Evolutionary conservation across 352 stramenopile genomes (phyloP).

Genomic region (Globisporangium polare): DNA sequence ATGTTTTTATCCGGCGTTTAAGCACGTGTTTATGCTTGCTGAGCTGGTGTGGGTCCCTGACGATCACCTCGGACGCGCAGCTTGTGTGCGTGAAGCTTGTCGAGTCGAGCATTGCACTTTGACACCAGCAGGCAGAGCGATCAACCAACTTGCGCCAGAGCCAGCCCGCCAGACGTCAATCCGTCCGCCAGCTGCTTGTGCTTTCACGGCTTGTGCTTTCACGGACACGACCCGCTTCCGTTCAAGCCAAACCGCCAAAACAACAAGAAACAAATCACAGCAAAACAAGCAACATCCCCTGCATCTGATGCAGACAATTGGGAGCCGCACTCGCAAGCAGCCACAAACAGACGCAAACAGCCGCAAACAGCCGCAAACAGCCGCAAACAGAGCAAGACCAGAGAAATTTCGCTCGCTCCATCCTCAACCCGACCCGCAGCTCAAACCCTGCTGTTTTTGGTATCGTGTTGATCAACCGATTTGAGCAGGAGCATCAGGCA

Average conservation of each 20-base stretch:
- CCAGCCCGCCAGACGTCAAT: neutral
- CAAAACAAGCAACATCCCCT: no score
- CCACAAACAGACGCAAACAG: neutral
- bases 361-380: neutral
- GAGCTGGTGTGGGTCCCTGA: neutral
- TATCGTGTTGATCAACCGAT: accelerated
- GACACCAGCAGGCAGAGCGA: neutral
- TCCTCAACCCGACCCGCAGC: conserved; percentile 4
- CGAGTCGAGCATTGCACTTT: neutral
- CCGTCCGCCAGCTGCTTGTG: neutral
- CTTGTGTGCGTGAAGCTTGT: neutral
- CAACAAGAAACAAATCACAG: no score
- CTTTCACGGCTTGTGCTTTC: neutral
- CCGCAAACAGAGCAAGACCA: neutral
- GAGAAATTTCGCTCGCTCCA: conserved; percentile 1
- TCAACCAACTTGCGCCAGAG: conserved; percentile 3
- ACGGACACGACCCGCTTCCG: neutral
- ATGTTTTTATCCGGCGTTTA: no score
- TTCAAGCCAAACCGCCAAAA: neutral
- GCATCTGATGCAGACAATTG: neutral
- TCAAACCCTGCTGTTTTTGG: neutral
- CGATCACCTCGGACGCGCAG: neutral
- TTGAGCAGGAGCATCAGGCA: neutral
- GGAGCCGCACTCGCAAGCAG: neutral
- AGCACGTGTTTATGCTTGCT: no score